Conservation (phyloP, 257 asterid species). For the Coffea canephora region DNA sequence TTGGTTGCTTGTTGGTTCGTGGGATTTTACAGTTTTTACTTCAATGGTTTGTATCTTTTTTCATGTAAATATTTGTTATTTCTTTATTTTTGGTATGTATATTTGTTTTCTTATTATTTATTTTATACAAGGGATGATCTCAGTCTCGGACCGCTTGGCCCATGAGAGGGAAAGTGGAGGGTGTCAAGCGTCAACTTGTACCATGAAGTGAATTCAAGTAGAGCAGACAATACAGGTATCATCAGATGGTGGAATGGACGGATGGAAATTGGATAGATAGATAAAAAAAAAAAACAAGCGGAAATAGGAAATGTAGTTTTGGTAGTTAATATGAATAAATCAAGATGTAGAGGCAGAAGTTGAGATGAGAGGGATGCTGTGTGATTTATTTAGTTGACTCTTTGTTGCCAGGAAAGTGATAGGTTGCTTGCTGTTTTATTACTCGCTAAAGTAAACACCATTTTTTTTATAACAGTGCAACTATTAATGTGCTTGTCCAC, state of each 20-base stretch:
- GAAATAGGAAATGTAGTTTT: background rate
- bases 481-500: background rate
- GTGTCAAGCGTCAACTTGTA: slow-evolving; percentile 13
- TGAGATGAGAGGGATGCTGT: background rate
- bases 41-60: background rate
- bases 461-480: no score
- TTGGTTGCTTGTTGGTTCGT: background rate
- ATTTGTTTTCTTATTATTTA: background rate
- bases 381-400: background rate
- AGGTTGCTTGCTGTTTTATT: background rate
- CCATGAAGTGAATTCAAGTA: slow-evolving; percentile 13
- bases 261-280: background rate
- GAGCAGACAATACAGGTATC: background rate
- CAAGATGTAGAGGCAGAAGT: background rate
- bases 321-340: background rate
- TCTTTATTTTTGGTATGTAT: background rate
- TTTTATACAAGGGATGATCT: slow-evolving; percentile 2
- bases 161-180: slow-evolving; percentile 5
- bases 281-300: background rate
- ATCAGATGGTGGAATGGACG: no score
- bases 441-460: background rate
- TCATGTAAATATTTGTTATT: background rate
- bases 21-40: slow-evolving; percentile 1
- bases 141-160: slow-evolving; percentile 10
- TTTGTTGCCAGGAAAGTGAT: background rate